phyloP scores from a whole-genome alignment of 371 early-diverging fungal species.

The Saksenaea oblongispora region DNA sequence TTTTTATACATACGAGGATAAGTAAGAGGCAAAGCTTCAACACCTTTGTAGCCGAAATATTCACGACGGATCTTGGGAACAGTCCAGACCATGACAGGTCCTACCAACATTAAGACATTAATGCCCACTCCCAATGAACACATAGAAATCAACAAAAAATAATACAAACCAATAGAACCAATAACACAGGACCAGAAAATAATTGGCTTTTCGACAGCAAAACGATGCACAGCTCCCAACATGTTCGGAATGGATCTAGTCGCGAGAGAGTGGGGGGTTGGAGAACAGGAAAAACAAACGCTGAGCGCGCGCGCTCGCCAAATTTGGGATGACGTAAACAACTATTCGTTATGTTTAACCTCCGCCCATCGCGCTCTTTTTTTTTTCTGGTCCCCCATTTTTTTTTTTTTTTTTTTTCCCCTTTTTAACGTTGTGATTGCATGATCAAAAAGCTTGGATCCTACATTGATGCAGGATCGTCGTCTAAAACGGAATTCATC shows the following conservation, averaged over 20 bases:
- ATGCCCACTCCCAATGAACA: neutral
- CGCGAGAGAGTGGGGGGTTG: neutral
- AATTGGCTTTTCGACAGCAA: slow-evolving; percentile 44
- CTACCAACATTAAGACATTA: slow-evolving; percentile 14
- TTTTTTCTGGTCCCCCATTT: no score
- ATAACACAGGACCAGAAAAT: slow-evolving; percentile 50
- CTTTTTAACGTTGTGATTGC: no score
- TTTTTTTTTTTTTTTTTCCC: no score
- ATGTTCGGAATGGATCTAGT: slow-evolving; percentile 10
- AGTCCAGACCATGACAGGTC: slow-evolving; percentile 51
- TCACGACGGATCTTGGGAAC: slow-evolving; percentile 51
- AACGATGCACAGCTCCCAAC: slow-evolving; percentile 36
- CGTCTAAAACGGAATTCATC: no score
- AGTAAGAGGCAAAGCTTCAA: slow-evolving; percentile 41
- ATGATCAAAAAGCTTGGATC: no score
- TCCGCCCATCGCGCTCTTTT: no score
- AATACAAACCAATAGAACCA: slow-evolving; percentile 39
- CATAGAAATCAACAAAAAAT: neutral
- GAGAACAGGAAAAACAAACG: neutral
- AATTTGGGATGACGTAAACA: neutral
- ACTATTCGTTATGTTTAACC: no score
- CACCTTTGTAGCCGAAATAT: slow-evolving; percentile 51
- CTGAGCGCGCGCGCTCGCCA: neutral
- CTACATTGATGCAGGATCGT: no score
- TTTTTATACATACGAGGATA: slow-evolving; percentile 44